Evolutionary conservation across 805 yeast genomes (phyloP), one percentile per base, ranked within the genome.

Genomic region (Ogataea thermomethanolica): DNA sequence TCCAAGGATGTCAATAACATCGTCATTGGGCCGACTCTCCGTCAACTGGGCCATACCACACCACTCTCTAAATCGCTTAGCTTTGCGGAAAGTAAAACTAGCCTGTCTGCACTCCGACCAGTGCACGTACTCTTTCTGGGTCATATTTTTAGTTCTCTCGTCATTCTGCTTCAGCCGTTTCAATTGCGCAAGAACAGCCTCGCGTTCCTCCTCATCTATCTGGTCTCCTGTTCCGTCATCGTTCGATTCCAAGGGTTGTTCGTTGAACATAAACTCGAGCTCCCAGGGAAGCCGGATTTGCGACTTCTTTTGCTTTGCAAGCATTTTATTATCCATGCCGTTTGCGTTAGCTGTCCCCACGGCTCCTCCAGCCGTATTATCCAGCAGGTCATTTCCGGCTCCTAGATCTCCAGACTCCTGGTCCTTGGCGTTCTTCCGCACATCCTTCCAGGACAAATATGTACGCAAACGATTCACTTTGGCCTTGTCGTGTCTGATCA

Each of bases 41-140:
- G 95, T 82, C 29, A 93, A 66, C 38, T 79, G 82, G 0, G 87
- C 65, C 31, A 91, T 77, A 9, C 93, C 95, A 12, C 95, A 91
- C 99, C 99, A 93, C 54, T 93, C 99, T 56, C 91, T 76, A 59
- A 93, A 93, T 55, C 97, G 69, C 59, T 89, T 89, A n/a, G 85
- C 84, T 60, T 93, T 93, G 51, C 97, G 74, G 55, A 89, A 93
- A 1, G 99, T 93, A 61, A 93, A 93, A 44, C 95, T 82, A 1
- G 98, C 98, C 62, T 93, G 99, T 46, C 99, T 77, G 64, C 99
- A 93, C 57, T 93, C 99, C 9, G 96, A 86, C 97, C 98, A 93
- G 60, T 93, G 99, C 12, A 90, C 99, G 56, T 93, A 93, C 59
- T 93, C 99, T 54, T 93, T 96, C 56, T 81, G 84, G 1, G 99